phyloP scores from a whole-genome alignment of 306 rosid genomes.

The Quercus wislizeni region DNA sequence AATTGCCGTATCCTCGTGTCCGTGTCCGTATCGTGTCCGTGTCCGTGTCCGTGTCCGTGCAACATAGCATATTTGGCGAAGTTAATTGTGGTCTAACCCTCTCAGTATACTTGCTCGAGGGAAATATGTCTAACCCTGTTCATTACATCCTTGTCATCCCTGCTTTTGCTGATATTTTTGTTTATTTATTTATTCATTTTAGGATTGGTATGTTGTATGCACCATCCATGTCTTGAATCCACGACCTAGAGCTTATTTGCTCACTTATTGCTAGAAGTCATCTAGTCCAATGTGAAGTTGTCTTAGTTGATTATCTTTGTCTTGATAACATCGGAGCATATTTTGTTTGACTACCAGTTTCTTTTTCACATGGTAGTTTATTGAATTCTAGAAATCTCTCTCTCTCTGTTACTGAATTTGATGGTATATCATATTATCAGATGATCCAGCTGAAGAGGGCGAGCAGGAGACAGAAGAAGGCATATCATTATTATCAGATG shows the following conservation, averaged over 20 bases:
- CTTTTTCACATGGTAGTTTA: neutral
- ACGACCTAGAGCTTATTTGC: too few species aligned
- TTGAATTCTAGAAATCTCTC: neutral
- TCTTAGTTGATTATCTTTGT: neutral
- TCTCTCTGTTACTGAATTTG: neutral
- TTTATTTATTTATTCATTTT: too few species aligned
- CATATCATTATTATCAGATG: slow-evolving; percentile 31
- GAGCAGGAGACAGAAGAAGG: slow-evolving; percentile 47
- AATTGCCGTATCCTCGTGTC: too few species aligned
- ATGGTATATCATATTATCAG: slow-evolving; percentile 19
- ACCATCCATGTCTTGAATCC: too few species aligned
- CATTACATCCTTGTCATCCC: neutral
- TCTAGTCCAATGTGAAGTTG: neutral
- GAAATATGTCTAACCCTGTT: neutral
- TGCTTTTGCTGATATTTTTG: neutral
- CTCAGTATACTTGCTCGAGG: too few species aligned
- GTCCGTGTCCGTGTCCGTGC: too few species aligned
- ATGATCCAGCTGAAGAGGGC: slow-evolving; percentile 43
- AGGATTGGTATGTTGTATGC: too few species aligned
- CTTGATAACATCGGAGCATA: neutral
- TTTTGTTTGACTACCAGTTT: neutral
- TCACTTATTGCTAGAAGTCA: neutral
- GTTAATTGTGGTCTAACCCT: neutral
- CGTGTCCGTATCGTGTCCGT: too few species aligned
- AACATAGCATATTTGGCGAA: neutral